A percentile compares a stretch with the other conserved stretches of the same genome.
Conservation (phyloP, 1,139 yeast genomes). For the Geotrichum aggregatum region DNA sequence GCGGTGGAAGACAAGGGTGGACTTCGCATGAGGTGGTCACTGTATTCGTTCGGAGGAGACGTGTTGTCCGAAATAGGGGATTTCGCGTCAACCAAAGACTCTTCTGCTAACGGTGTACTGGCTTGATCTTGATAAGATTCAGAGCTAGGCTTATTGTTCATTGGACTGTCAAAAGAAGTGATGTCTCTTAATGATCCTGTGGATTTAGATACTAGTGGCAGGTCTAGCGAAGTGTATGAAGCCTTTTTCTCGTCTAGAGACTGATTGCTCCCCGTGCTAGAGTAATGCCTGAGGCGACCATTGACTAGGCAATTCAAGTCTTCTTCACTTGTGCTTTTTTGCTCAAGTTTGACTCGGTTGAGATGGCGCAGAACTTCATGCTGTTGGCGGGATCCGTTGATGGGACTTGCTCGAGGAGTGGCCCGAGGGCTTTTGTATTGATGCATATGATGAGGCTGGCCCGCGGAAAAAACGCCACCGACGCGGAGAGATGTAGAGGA, state of each 20-base stretch:
- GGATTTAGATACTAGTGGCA: constrained; percentile 5
- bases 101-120: neutral
- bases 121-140: neutral
- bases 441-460: constrained; percentile 4
- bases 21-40: constrained; percentile 1
- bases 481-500: constrained; percentile 17
- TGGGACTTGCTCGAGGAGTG: constrained; percentile 18
- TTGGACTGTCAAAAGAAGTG: constrained; percentile 2
- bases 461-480: constrained; percentile 4
- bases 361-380: constrained; percentile 21
- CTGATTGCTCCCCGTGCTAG: constrained; percentile 11
- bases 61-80: neutral
- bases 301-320: constrained; percentile 4
- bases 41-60: constrained; percentile 1
- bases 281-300: constrained; percentile 15
- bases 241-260: constrained; percentile 8
- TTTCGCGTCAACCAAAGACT: neutral
- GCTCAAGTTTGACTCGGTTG: constrained; percentile 17
- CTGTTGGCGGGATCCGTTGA: constrained; percentile 22
- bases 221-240: constrained; percentile 2
- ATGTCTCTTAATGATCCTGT: constrained; percentile 3
- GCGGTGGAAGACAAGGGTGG: constrained; percentile 4
- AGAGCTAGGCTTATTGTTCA: neutral
- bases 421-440: constrained; percentile 15
- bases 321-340: constrained; percentile 11